Base-by-base conservation (phyloP, 73 alveolate species). In the Stentor coeruleus region DNA sequence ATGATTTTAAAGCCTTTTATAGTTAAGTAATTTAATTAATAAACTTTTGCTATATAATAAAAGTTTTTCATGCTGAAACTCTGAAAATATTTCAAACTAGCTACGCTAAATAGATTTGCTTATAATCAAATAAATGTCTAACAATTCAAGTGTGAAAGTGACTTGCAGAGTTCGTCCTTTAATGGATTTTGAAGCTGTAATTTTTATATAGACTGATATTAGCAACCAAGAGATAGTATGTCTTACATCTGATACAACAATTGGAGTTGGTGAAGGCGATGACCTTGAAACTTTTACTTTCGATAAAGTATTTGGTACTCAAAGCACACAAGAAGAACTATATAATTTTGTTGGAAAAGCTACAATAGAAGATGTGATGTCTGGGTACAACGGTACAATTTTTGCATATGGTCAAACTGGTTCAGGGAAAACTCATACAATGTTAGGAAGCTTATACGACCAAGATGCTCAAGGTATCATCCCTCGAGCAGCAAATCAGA, bases 391-490 rank as follows among this genome's bases (percentile, higher is more conserved):
- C 86, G 98, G 98, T 3, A 97, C 99, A 3, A 92, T 97, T 3
- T 97, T 97, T 87, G 97, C 98, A 31, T 97, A 97, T 87, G 99
- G 99, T 28, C 91, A 97, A 88, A 97, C 99, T 26, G 98, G 99
- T 26, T 86, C 97, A 74, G 99, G 99, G 38, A 97, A 97, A 81
- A 93, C 99, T 26, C 91, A 89, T 85, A 95, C 99, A 11, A 97
- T 97, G 99, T 98, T 95, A 82, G 99, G 99, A 0, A 95, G 91
- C 82, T 76, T 86, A 73, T 85, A 82, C 49, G 85, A 85, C 60
- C 91, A 85, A 2, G 93, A 84, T n/a, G 59, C 85, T 1, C 88
- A 88, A 80, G 99, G 88, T 30, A 82, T 77, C n/a, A 87, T 96
- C 26, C 99, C 99, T 35, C 86, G 99, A 85, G 84, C 81, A 93